Evolutionary conservation across 345 rosid genomes (phyloP).

Genomic region (Salix suchowensis): DNA sequence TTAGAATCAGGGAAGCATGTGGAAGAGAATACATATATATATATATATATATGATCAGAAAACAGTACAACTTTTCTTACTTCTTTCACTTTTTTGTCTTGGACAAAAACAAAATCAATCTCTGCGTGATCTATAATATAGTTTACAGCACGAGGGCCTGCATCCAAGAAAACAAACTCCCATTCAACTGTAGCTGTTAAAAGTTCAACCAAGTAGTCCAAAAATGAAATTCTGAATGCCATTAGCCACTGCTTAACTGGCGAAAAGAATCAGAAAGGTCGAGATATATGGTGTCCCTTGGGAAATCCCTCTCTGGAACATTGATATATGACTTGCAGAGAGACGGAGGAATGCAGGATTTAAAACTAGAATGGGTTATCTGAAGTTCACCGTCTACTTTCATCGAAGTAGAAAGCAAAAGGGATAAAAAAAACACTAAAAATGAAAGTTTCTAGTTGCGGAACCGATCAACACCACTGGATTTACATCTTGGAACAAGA

Average conservation of each 20-base stretch:
- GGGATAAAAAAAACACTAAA: too few relatives aligned
- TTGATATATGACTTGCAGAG: too few relatives aligned
- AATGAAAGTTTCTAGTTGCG: too few relatives aligned
- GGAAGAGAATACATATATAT: background rate
- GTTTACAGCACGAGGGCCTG: constrained; percentile 86
- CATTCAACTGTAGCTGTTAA: background rate
- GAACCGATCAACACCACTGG: too few relatives aligned
- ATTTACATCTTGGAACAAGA: too few relatives aligned
- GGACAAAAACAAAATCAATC: constrained; percentile 71
- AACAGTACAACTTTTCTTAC: constrained; percentile 31
- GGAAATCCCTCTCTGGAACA: too few relatives aligned
- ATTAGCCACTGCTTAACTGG: background rate
- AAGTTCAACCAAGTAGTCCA: background rate
- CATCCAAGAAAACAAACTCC: constrained; percentile 18
- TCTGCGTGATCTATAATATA: constrained; percentile 84
- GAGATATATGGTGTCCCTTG: too few relatives aligned
- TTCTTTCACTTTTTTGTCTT: constrained; percentile 68
- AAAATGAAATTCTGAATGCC: background rate
- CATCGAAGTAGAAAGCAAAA: too few relatives aligned
- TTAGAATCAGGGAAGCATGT: background rate
- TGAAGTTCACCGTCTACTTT: too few relatives aligned
- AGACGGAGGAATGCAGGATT: too few relatives aligned
- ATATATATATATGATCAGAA: background rate
- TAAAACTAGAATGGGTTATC: too few relatives aligned
- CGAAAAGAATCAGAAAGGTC: too few relatives aligned